phyloP scores from a whole-genome alignment of 2,329 filamentous ascomycete genomes.

The Botryotinia convoluta region DNA sequence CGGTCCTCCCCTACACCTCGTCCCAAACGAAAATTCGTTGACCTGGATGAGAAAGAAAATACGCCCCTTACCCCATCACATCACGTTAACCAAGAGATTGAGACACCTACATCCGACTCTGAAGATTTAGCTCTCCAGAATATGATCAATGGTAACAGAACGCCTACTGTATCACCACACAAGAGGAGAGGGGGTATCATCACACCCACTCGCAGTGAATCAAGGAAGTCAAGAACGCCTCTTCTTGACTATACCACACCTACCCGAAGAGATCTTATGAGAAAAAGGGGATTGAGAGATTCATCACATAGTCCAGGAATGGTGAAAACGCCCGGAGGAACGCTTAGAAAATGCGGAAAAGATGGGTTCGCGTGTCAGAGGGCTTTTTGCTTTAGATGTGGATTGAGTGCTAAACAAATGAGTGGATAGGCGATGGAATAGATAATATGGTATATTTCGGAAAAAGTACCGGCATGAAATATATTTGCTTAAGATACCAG shows the following conservation, averaged over 20 bases:
- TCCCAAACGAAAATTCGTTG: conserved; percentile 6
- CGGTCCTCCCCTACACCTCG: neutral
- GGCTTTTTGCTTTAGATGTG: conserved; percentile 59
- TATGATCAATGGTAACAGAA: neutral
- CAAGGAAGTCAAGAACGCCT: conserved; percentile 25
- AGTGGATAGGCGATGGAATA: neutral
- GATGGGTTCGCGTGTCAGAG: conserved; percentile 55
- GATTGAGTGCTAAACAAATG: neutral
- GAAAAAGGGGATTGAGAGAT: conserved; percentile 19
- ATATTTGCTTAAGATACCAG: neutral
- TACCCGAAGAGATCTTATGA: conserved; percentile 18
- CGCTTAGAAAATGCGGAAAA: conserved; percentile 51
- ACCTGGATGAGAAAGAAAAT: conserved; percentile 16
- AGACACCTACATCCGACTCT: neutral
- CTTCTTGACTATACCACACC: conserved; percentile 31
- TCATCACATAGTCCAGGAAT: conserved; percentile 22
- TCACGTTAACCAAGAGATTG: neutral
- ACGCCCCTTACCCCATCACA: neutral
- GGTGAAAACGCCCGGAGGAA: conserved; percentile 50
- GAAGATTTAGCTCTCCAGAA: neutral
- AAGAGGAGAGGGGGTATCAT: neutral
- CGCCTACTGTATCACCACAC: neutral
- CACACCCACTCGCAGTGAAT: conserved; percentile 9
- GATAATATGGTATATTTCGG: neutral
- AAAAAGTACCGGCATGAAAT: neutral